phyloP scores from a whole-genome alignment of 257 asterid species.

The Linderniella brevidens region DNA sequence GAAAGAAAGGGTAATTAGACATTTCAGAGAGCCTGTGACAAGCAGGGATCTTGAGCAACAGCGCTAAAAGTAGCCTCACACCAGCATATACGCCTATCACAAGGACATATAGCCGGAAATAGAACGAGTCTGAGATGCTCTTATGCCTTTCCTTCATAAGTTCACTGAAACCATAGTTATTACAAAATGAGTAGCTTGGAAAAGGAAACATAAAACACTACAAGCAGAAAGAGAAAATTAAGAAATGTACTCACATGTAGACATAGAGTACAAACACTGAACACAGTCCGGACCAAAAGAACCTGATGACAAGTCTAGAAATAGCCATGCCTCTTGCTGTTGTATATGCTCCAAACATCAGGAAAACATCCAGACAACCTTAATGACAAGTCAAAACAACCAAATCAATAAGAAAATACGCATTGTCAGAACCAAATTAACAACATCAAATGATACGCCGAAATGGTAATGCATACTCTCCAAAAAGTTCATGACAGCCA shows the following conservation, averaged over 20 bases:
- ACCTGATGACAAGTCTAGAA: conserved; percentile 82
- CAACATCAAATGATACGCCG: conserved; percentile 1
- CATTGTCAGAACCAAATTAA: conserved; percentile 5
- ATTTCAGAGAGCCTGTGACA: conserved; percentile 74
- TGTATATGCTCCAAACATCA: conserved; percentile 91
- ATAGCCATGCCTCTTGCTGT: conserved; percentile 95
- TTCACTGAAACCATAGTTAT: conserved; percentile 42
- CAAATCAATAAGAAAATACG: conserved; percentile 1
- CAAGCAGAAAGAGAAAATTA: background rate
- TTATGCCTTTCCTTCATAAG: conserved; percentile 52
- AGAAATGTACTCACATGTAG: conserved; percentile 52
- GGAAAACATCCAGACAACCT: conserved; percentile 79
- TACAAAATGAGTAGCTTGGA: conserved; percentile 15
- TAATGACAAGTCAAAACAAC: conserved; percentile 11
- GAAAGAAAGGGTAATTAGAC: conserved; percentile 91
- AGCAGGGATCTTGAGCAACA: conserved; percentile 67
- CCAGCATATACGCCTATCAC: conserved; percentile 89
- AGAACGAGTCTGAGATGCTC: conserved; percentile 41
- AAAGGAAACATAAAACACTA: conserved; percentile 4
- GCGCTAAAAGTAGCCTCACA: conserved; percentile 48
- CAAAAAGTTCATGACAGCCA: conserved; percentile 71
- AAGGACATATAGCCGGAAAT: conserved; percentile 82
- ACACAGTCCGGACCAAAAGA: conserved; percentile 75
- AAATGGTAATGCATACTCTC: conserved; percentile 46
- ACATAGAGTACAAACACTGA: conserved; percentile 54